phyloP scores from a whole-genome alignment of 352 stramenopile species.

The Hyaloperonospora arabidopsidis region DNA sequence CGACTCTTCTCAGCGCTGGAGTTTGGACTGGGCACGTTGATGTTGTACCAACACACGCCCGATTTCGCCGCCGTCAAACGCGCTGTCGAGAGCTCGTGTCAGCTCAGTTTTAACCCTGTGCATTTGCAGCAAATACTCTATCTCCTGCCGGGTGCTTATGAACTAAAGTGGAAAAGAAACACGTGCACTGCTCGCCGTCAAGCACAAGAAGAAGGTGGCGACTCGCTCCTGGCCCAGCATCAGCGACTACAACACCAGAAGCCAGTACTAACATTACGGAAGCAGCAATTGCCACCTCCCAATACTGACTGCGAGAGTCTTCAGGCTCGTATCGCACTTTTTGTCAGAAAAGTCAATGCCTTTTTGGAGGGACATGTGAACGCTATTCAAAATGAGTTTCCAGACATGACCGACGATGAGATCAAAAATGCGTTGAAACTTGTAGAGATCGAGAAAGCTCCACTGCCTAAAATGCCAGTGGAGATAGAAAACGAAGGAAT shows the following conservation, averaged over 20 bases:
- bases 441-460: constrained; percentile 31
- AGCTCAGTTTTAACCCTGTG: constrained; percentile 42
- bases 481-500: constrained; percentile 12
- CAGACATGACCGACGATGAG: constrained; percentile 29
- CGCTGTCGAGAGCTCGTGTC: constrained; percentile 59
- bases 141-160: constrained; percentile 44
- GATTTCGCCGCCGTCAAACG: constrained; percentile 55
- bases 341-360: constrained; percentile 29
- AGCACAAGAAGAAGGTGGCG: constrained; percentile 15
- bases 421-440: constrained; percentile 28
- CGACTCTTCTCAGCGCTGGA: constrained; percentile 63
- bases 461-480: constrained; percentile 24
- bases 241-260: constrained; percentile 28
- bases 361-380: constrained; percentile 24
- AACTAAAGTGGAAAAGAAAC: constrained; percentile 39
- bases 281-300: constrained; percentile 31
- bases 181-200: constrained; percentile 19
- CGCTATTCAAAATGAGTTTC: constrained; percentile 24
- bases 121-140: constrained; percentile 55
- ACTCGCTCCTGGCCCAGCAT: constrained; percentile 14
- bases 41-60: constrained; percentile 62
- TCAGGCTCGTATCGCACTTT: constrained; percentile 40
- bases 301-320: constrained; percentile 31
- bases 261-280: constrained; percentile 45
- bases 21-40: constrained; percentile 59